These are phyloP conservation scores for Debaryomyces robertsiae DNA, from an alignment of 1,139 yeast genomes.

Conservation along the genomic window DNA sequence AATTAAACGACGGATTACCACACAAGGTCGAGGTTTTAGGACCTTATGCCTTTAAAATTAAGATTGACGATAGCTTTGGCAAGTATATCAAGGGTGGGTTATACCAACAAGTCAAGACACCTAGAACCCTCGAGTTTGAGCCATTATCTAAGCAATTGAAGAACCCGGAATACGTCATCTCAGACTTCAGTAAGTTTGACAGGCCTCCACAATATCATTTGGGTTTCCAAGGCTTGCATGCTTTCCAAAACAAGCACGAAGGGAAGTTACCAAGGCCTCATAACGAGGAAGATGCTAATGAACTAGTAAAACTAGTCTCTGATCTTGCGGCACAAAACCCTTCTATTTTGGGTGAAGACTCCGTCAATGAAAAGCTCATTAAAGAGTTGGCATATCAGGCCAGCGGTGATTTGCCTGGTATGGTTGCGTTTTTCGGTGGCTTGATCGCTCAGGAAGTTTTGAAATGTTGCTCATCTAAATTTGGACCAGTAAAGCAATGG, in stretches of 20 bases:
- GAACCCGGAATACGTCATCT: conserved; percentile 75
- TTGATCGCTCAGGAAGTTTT: conserved; percentile 94
- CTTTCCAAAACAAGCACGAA: conserved; percentile 62
- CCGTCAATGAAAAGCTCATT: conserved; percentile 65
- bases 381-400: conserved; percentile 81
- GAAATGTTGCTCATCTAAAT: conserved; percentile 93
- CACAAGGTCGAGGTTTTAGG: conserved; percentile 84
- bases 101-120: conserved; percentile 90
- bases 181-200: conserved; percentile 93
- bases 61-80: conserved; percentile 57
- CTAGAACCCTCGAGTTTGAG: conserved; percentile 63
- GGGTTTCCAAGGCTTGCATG: conserved; percentile 88
- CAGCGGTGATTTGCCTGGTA: conserved; percentile 87
- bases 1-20: conserved; percentile 70
- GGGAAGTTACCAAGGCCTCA: conserved; percentile 77
- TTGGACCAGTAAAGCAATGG: conserved; percentile 87
- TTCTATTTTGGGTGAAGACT: conserved; percentile 54
- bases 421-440: conserved; percentile 92
- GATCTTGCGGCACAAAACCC: conserved; percentile 65
- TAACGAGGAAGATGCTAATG: conserved; percentile 72
- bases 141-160: conserved; percentile 64
- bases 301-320: conserved; percentile 61
- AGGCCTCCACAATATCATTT: conserved; percentile 88
- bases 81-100: conserved; percentile 81
- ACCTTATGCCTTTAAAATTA: conserved; percentile 85